phyloP scores from a whole-genome alignment of 2,329 filamentous ascomycete genomes.

The Chaetomiaceae sp. region DNA sequence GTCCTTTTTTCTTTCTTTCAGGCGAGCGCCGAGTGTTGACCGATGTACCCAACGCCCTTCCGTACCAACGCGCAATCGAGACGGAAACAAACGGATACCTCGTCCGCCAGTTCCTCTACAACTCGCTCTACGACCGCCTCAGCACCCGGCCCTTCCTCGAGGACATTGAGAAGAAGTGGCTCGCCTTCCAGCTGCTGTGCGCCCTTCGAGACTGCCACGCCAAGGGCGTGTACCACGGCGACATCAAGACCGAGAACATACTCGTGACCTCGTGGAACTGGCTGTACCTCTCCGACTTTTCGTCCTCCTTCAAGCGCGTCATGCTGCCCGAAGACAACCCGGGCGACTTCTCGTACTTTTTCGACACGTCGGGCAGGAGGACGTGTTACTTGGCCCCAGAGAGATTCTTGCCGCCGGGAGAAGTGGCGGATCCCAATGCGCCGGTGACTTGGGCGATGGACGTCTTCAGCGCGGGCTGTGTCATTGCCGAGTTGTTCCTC shows the following conservation, averaged over 20 bases:
- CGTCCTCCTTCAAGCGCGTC: constrained; percentile 89
- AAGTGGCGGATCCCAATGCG: constrained; percentile 55
- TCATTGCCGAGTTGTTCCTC: constrained; percentile 92
- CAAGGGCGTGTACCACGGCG: constrained; percentile 86
- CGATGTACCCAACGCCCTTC: constrained; percentile 84
- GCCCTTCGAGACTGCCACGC: constrained; percentile 88
- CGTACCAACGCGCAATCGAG: constrained; percentile 86
- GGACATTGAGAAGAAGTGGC: constrained; percentile 98
- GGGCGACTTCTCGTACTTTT: constrained; percentile 96
- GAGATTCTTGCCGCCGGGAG: constrained; percentile 71
- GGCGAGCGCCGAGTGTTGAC: constrained; percentile 74
- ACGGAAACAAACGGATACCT: constrained; percentile 89
- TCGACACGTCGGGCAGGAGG: constrained; percentile 83
- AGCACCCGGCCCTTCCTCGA: constrained; percentile 95
- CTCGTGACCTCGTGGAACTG: constrained; percentile 99
- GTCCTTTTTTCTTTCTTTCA: constrained; percentile 32
- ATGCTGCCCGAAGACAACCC: constrained; percentile 95
- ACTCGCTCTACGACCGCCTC: constrained; percentile 92
- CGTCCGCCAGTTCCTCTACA: constrained; percentile 92
- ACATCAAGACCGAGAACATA: constrained; percentile 97
- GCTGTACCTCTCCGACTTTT: constrained; percentile 97
- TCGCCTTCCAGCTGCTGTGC: constrained; percentile 91
- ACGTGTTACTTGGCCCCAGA: constrained; percentile 96
- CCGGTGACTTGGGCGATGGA: constrained; percentile 91
- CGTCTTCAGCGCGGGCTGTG: constrained; percentile 93